Evolutionary conservation across 2,329 filamentous ascomycete species (phyloP).

Genomic region (Aspergillus hiratsukae): DNA sequence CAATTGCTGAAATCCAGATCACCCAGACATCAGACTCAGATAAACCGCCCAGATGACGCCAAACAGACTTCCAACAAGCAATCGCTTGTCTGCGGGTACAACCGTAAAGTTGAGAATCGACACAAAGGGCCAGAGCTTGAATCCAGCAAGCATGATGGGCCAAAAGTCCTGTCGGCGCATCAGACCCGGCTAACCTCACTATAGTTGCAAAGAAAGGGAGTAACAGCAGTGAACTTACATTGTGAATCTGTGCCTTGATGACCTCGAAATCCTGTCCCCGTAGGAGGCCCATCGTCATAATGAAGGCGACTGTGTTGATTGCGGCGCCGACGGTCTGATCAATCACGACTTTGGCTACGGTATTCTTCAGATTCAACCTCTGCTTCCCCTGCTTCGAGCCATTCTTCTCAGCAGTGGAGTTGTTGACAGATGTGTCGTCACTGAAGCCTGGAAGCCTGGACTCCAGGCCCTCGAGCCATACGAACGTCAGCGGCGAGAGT

Average conservation of each 20-base stretch:
- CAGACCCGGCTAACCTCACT: background rate
- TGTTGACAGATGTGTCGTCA: conserved; percentile 4
- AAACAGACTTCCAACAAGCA: conserved; percentile 33
- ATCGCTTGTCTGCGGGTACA: conserved; percentile 30
- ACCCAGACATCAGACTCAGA: conserved; percentile 31
- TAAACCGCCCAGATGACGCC: conserved; percentile 39
- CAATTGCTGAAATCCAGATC: background rate
- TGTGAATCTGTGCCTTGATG: conserved; percentile 30
- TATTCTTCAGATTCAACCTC: conserved; percentile 28
- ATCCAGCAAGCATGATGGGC: conserved; percentile 33
- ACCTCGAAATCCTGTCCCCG: conserved; percentile 32
- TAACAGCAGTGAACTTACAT: conserved; percentile 19
- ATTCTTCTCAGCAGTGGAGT: conserved; percentile 10
- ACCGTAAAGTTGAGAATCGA: conserved; percentile 37
- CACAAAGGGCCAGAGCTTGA: conserved; percentile 40
- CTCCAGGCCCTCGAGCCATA: conserved; percentile 56
- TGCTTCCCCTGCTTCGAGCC: conserved; percentile 11
- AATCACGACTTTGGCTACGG: conserved; percentile 52
- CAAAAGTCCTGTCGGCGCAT: conserved; percentile 28
- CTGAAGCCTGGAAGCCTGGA: conserved; percentile 48
- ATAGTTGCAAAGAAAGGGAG: background rate
- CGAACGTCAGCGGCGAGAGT: conserved; percentile 54
- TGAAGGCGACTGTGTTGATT: conserved; percentile 54
- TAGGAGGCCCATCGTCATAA: conserved; percentile 51
- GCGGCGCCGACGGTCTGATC: conserved; percentile 56